Evolutionary conservation across 495 filamentous ascomycete genomes (phyloP).

Genomic region (Penicillium atrosanguineum): DNA sequence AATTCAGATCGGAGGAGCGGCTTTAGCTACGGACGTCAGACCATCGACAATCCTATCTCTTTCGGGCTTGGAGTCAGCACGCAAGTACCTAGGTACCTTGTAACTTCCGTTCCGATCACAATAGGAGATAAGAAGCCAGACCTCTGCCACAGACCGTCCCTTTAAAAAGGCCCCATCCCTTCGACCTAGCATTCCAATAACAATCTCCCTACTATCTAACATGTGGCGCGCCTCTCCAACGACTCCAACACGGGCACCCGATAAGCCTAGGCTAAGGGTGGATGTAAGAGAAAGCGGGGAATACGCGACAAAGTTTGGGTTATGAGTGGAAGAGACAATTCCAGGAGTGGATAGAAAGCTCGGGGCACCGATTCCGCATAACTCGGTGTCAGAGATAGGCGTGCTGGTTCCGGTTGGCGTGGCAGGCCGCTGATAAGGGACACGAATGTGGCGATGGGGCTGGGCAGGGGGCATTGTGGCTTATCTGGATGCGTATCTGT

Average conservation of each 20-base stretch:
- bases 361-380: not conserved
- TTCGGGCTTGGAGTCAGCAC: not conserved
- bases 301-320: not conserved
- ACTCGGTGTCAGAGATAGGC: constrained; percentile 5
- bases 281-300: not conserved
- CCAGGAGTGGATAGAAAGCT: not conserved
- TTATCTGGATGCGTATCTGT: not conserved
- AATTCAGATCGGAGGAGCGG: not conserved
- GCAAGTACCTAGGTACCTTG: not conserved
- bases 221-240: not conserved
- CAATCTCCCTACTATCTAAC: not conserved
- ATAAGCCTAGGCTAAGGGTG: not conserved
- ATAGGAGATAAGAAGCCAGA: not conserved
- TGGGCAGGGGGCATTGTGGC: not conserved
- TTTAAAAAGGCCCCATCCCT: not conserved
- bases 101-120: not conserved
- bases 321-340: not conserved
- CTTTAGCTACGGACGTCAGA: not conserved
- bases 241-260: not conserved
- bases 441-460: not conserved
- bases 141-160: not conserved
- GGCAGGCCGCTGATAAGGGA: not conserved
- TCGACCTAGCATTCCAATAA: not conserved
- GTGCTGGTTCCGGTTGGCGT: constrained; percentile 10
- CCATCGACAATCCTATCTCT: not conserved